Percentiles rank a stretch among this genome's conserved stretches.
Evolutionary conservation across 2,329 filamentous ascomycete genomes (phyloP).

Genomic region (Penicillium sp.): DNA sequence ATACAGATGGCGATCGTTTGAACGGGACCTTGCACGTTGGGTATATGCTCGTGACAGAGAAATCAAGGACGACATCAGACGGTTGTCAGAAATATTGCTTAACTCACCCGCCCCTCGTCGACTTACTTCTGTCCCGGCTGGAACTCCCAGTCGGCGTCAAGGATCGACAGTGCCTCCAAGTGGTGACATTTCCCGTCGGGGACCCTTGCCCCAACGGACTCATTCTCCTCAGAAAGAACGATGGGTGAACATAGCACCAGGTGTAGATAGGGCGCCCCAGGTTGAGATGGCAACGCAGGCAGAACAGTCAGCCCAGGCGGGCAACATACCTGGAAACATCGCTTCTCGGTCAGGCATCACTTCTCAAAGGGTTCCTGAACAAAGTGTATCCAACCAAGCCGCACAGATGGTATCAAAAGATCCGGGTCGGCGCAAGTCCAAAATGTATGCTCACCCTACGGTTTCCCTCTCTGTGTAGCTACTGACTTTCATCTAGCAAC

Average conservation of each 20-base stretch:
- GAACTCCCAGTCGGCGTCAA: neutral
- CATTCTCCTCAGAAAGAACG: neutral
- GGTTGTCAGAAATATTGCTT: neutral
- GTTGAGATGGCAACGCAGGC: no score
- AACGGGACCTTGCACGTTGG: conserved; percentile 46
- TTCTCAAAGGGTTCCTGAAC: neutral
- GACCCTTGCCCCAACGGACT: neutral
- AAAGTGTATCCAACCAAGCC: neutral
- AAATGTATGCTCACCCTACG: neutral
- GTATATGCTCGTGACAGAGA: conserved; percentile 45
- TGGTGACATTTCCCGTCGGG: neutral
- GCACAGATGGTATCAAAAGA: neutral
- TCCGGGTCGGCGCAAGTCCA: neutral
- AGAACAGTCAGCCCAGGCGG: neutral
- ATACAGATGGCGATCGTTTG: conserved; percentile 53
- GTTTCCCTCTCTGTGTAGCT: neutral
- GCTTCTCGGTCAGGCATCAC: neutral
- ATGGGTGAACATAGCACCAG: neutral
- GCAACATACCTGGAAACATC: neutral
- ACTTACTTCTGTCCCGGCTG: neutral
- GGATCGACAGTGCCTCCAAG: neutral
- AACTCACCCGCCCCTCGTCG: neutral
- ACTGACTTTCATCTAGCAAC: neutral
- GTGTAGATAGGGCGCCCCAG: no score
- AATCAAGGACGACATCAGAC: conserved; percentile 42